Evolutionary conservation across 768 basidiomycete species (phyloP).

Genomic region (Kwoniella mangroviensis): DNA sequence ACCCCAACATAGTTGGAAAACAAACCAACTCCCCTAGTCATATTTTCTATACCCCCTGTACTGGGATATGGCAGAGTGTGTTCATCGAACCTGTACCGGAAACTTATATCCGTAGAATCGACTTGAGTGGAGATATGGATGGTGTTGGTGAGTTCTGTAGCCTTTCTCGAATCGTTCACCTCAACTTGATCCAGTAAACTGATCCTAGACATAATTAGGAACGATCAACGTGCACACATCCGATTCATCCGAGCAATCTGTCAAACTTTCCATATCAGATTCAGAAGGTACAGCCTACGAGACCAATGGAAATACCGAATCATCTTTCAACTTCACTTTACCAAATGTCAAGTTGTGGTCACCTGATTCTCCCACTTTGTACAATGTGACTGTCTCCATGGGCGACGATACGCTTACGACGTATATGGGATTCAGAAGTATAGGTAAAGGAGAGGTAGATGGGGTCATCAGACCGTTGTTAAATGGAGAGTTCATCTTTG

Average conservation of each 20-base stretch:
- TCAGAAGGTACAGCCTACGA: slow-evolving; percentile 11
- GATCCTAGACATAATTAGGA: not conserved
- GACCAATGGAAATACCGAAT: slow-evolving; percentile 8
- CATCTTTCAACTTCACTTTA: slow-evolving; percentile 24
- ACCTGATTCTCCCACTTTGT: slow-evolving; percentile 26
- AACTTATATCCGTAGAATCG: slow-evolving; percentile 20
- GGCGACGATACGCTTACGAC: slow-evolving; percentile 27
- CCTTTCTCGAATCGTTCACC: no score
- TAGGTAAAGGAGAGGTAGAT: slow-evolving; percentile 23
- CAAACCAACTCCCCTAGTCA: slow-evolving; percentile 32
- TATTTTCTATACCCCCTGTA: slow-evolving; percentile 40
- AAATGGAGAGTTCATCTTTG: slow-evolving; percentile 32
- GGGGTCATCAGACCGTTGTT: slow-evolving; percentile 27
- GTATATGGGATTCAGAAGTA: slow-evolving; percentile 31
- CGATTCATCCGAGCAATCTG: slow-evolving; percentile 10
- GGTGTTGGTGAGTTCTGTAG: slow-evolving; percentile 24
- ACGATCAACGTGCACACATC: slow-evolving; percentile 26
- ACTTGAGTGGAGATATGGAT: slow-evolving; percentile 31
- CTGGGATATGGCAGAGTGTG: slow-evolving; percentile 39
- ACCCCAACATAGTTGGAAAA: slow-evolving; percentile 26
- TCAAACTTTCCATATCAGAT: slow-evolving; percentile 16
- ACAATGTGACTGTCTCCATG: slow-evolving; percentile 32
- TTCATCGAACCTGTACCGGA: slow-evolving; percentile 38
- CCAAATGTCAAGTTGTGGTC: slow-evolving; percentile 30
- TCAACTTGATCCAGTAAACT: not conserved